A percentile compares a stretch with the other conserved stretches of the same genome.
These are phyloP conservation scores for Geotrichum citri-aurantii DNA, from an alignment of 1,139 yeast genomes.

Conservation along the genomic window DNA sequence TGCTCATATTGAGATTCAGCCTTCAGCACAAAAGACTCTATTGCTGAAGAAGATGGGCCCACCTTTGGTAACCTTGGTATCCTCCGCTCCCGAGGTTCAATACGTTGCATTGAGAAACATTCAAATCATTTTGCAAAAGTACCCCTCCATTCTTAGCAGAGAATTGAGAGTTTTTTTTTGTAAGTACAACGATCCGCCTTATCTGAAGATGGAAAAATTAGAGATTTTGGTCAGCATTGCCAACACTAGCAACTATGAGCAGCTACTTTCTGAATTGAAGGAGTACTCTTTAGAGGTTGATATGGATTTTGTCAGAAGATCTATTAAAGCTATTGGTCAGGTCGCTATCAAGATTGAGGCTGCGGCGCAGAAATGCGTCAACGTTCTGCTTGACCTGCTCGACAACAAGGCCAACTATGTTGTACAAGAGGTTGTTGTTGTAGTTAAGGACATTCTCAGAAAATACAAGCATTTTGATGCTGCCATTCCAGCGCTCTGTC, in stretches of 20 bases:
- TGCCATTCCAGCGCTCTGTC: conserved; percentile 63
- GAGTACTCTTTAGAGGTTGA: conserved; percentile 95
- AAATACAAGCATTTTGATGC: conserved; percentile 62
- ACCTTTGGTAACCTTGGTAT: conserved; percentile 82
- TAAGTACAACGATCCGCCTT: conserved; percentile 90
- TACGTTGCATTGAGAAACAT: conserved; percentile 91
- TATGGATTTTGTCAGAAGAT: conserved; percentile 75
- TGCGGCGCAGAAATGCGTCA: conserved; percentile 63
- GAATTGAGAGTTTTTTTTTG: conserved; percentile 89
- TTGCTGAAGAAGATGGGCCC: conserved; percentile 75
- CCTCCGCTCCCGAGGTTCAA: conserved; percentile 90
- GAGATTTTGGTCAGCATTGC: conserved; percentile 87
- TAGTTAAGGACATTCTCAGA: conserved; percentile 70
- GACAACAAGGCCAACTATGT: conserved; percentile 74
- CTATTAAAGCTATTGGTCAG: conserved; percentile 81
- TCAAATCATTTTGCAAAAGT: conserved; percentile 80
- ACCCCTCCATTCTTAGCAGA: conserved; percentile 70
- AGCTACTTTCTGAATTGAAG: conserved; percentile 74
- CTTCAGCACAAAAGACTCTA: conserved; percentile 41
- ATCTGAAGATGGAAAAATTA: conserved; percentile 84
- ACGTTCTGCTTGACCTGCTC: conserved; percentile 64
- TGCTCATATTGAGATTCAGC: conserved; percentile 57
- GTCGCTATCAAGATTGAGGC: conserved; percentile 74
- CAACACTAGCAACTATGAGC: conserved; percentile 58
- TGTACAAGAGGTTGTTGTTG: conserved; percentile 73